Evolutionary conservation across 2,329 filamentous ascomycete species (phyloP).

Genomic region (Penicillium sp.): DNA sequence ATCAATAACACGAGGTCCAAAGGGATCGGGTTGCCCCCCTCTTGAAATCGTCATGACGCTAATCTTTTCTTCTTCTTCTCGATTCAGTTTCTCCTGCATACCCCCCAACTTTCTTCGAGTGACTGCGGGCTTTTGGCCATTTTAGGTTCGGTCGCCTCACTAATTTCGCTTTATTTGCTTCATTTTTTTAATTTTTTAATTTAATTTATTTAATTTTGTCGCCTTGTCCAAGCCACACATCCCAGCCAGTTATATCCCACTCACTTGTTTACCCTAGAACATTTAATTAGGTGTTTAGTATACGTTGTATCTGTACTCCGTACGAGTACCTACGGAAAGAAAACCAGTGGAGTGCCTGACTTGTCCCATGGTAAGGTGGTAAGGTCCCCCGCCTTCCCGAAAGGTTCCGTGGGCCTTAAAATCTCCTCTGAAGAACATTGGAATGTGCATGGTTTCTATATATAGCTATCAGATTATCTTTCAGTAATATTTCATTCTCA

Average conservation of each 20-base stretch:
- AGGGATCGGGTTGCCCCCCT: background rate
- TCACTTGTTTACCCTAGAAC: background rate
- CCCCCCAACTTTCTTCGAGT: background rate
- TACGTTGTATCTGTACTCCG: background rate
- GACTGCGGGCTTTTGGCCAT: background rate
- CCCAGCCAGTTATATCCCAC: background rate
- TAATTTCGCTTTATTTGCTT: background rate
- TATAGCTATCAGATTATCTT: background rate
- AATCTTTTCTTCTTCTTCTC: slow-evolving; percentile 4
- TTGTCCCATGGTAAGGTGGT: background rate
- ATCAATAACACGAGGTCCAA: slow-evolving; percentile 11
- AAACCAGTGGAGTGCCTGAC: background rate
- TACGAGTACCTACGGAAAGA: too few species aligned
- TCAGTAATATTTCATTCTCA: background rate
- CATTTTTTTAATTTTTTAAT: background rate
- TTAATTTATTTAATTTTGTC: background rate
- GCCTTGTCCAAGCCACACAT: background rate
- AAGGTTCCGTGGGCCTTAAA: slow-evolving; percentile 10
- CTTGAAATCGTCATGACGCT: background rate
- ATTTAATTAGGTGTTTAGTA: background rate
- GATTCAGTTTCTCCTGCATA: slow-evolving; percentile 4
- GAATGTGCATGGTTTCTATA: background rate
- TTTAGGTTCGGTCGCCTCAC: slow-evolving; percentile 6
- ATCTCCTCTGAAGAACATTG: background rate
- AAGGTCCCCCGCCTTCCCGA: background rate